Percentiles rank a stretch among this genome's conserved stretches.
phyloP scores from a whole-genome alignment of 2,329 filamentous ascomycete genomes.

The Diaporthe sp. region DNA sequence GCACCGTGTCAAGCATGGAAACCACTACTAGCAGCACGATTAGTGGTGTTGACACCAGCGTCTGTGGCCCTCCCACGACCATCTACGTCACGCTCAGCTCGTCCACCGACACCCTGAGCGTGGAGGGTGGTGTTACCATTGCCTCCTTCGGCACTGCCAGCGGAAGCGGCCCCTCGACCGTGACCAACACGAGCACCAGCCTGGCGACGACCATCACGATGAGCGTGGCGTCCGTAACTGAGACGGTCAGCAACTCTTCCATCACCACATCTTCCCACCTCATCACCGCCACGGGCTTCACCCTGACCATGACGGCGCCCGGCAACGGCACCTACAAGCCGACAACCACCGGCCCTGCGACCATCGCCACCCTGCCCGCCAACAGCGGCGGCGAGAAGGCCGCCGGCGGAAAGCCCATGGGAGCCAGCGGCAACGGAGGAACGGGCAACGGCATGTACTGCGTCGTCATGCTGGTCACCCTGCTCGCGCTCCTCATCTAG shows the following conservation, averaged over 20 bases:
- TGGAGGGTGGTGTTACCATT: conserved; percentile 12
- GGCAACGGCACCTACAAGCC: conserved; percentile 48
- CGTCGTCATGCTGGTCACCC: conserved; percentile 52
- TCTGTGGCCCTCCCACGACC: conserved; percentile 23
- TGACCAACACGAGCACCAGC: conserved; percentile 32
- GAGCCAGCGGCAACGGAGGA: conserved; percentile 48
- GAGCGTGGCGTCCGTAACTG: conserved; percentile 14
- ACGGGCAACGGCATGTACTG: conserved; percentile 49
- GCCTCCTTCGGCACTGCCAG: background rate
- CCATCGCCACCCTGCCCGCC: conserved; percentile 43
- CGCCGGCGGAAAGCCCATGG: conserved; percentile 44
- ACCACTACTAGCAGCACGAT: background rate
- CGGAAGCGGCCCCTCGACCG: conserved; percentile 4
- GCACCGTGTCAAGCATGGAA: background rate
- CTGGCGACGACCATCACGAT: conserved; percentile 34
- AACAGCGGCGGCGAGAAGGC: conserved; percentile 51
- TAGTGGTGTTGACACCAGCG: background rate
- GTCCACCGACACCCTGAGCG: conserved; percentile 12
- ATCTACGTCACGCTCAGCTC: conserved; percentile 32
- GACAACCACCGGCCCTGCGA: conserved; percentile 41
- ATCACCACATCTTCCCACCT: conserved; percentile 38
- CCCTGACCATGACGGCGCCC: conserved; percentile 34
- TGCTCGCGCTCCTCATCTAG: conserved; percentile 51
- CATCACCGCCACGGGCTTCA: conserved; percentile 40
- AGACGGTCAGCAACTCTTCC: conserved; percentile 29